Evolutionary conservation across 352 stramenopile species (phyloP), one percentile per base, ranked within the genome.

Genomic region (Phytophthora multivora): DNA sequence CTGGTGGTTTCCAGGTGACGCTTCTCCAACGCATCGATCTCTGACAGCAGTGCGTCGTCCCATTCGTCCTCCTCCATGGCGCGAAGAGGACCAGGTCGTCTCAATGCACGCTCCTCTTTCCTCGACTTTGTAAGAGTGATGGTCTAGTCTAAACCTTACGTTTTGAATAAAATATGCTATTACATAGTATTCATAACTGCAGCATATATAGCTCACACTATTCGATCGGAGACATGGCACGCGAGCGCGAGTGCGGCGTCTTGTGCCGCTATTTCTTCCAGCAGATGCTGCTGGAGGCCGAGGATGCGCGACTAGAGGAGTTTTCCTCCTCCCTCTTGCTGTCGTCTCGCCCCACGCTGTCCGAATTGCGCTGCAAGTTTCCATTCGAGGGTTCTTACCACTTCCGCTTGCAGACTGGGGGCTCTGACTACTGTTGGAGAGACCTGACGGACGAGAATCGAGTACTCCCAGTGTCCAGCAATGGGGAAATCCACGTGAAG

Each of bases 191-290:
- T 33, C 28, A 33, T 3, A 1, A 33, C 28, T 13, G 2, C 8
- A 13, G 28, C 9, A 33, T 33, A 13, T 33, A 33, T 13, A 33
- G 28, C 28, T 33, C 28, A 33, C 28, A 33, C 28, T 12, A 12
- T 5, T 33, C 13, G 28, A 33, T 33, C 28, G 9, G 28, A 33
- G 28, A 33, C 10, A 33, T 33, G 28, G 28, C 28, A 33, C 28
- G 28, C 9, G 28, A 33, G 28, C 28, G 28, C 28, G 28, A 33
- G 28, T 33, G 28, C 47, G 63, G 71, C 51, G 85, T 93, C 64
- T 73, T 93, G 51, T 93, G 85, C 49, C 83, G 78, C 56, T 93
- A 93, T 67, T 93, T 93, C 56, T 92, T 94, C 75, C 85, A 91
- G 69, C 63, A 81, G 42, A 90, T 81, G 71, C 61, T 87, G 66